These are phyloP conservation scores for Trichoderma harzianum DNA, from an alignment of 2,329 filamentous ascomycete species.

Conservation along the genomic window DNA sequence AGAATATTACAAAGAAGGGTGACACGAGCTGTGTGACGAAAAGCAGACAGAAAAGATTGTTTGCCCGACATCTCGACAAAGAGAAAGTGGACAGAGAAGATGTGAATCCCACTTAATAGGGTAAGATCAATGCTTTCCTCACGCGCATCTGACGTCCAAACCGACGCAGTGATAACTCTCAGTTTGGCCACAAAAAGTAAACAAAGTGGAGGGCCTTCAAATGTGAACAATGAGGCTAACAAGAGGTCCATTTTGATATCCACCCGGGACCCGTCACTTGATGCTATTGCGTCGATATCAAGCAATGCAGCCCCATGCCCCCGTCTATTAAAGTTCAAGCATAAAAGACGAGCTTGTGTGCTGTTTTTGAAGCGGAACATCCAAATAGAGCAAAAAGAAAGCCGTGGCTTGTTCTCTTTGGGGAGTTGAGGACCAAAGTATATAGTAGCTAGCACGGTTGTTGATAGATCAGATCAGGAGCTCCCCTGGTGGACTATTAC, in stretches of 20 bases:
- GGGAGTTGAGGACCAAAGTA: neutral
- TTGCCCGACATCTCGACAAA: neutral
- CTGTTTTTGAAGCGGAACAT: neutral
- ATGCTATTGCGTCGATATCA: neutral
- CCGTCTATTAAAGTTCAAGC: neutral
- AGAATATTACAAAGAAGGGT: neutral
- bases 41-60: neutral
- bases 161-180: neutral
- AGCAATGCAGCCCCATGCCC: neutral
- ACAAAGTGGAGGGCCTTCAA: neutral
- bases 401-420: neutral
- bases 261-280: neutral
- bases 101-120: neutral
- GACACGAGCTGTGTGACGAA: neutral
- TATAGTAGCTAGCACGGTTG: too few relatives aligned
- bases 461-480: too few relatives aligned
- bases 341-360: neutral
- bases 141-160: neutral
- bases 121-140: neutral
- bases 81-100: neutral
- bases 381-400: neutral
- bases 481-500: too few relatives aligned
- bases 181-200: neutral
- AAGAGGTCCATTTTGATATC: neutral
- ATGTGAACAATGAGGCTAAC: neutral